Base-by-base conservation (phyloP, 1,139 yeast genomes). In the Pichia sp. region DNA sequence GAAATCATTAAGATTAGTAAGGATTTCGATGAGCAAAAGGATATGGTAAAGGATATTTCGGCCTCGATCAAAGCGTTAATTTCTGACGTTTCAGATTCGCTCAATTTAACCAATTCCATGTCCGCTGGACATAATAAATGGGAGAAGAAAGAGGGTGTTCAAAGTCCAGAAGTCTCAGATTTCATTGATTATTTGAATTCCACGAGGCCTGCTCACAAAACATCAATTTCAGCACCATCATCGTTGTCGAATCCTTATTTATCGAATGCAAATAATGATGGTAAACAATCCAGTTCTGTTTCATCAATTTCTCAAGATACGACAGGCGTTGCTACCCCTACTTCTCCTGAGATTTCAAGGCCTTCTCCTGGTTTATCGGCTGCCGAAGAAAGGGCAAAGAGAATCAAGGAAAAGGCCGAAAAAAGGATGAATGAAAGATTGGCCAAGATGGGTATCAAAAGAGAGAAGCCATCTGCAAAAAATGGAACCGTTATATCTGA, bases 381-480 rank as follows among this genome's bases (percentile, higher is more conserved):
- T 36, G 56, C 66, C 20, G 87, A 82, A 62, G 95, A 89, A 55
- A 78, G 97, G 61, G 80, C 95, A 7, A 92, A 92, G 6, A 84
- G 84, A 62, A 85, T 91, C 58, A 90, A 89, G 67, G 96, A 93
- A 12, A 96, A 89, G 65, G 98, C 98, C 0, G 89, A 87, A 63
- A 83, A 86, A 70, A 81, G 90, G 65, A 91, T 92, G 95, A 85
- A 84, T 60, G 97, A 91, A 64, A 77, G 95, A 63, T 76, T 91
- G 67, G 97, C 96, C 1, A 87, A 87, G 60, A 77, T 92, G 56
- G 97, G 97, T 14, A 59, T 60, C 1, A 82, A 89, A 53, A 74
- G 80, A 34, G 76, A 86, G 61, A 46, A 46, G 16, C 46, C 46
- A 20, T 4, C 14, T 6, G 16, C 30, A 43, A 43, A 27, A 16